phyloP scores from a whole-genome alignment of 1,284 basidiomycete species.

The Anthracocystis panici-leucophaei region DNA sequence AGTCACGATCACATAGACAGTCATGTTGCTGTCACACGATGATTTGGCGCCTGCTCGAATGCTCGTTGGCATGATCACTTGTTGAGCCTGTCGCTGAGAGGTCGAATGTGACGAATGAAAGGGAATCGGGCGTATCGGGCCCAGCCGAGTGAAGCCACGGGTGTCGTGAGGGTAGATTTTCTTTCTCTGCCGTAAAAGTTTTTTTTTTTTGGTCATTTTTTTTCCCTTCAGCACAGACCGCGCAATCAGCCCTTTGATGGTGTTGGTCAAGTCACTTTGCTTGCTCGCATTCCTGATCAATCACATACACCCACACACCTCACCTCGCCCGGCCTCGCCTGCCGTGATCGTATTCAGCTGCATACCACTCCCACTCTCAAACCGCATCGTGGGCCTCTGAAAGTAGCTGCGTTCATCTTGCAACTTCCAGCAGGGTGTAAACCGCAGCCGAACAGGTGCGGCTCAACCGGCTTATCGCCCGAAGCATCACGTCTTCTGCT shows the following conservation, averaged over 20 bases:
- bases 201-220: slow-evolving; percentile 7
- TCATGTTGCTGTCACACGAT: too few relatives aligned
- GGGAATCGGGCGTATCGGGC: slow-evolving; percentile 10
- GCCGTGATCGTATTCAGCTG: not conserved
- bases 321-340: not conserved
- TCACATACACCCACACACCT: slow-evolving; percentile 1
- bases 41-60: too few relatives aligned
- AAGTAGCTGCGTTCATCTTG: not conserved
- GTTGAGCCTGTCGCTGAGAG: too few relatives aligned
- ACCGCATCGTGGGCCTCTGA: not conserved
- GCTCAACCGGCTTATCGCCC: slow-evolving; percentile 7
- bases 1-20: not conserved
- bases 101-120: not conserved
- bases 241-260: not conserved
- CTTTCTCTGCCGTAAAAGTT: not conserved
- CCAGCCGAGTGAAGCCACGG: not conserved
- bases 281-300: not conserved
- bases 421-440: not conserved
- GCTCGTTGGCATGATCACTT: too few relatives aligned
- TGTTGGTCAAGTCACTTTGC: too few relatives aligned
- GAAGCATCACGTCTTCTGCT: slow-evolving; percentile 4
- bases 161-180: not conserved
- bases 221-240: slow-evolving; percentile 20
- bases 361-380: slow-evolving; percentile 2
- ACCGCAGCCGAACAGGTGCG: not conserved